Evolutionary conservation across 225 moss, liverwort and hornwort species (phyloP).

Genomic region (Marchantia polymorpha): DNA sequence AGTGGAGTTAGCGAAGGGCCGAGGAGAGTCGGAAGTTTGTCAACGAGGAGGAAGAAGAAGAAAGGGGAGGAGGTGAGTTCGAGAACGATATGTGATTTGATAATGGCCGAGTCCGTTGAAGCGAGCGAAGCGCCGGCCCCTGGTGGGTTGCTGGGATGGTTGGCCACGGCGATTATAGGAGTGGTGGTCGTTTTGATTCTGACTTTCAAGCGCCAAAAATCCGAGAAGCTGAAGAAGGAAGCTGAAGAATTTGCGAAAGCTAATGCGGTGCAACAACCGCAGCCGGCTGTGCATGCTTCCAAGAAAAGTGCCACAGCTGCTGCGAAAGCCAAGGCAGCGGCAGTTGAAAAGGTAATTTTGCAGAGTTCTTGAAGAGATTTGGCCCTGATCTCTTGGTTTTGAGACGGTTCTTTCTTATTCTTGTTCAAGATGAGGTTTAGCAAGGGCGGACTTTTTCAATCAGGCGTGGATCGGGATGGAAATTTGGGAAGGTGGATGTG

Average conservation of each 20-base stretch:
- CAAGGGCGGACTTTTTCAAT: neutral
- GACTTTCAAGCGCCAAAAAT: conserved; percentile 21
- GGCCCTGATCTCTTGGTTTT: neutral
- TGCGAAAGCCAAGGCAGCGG: conserved; percentile 38
- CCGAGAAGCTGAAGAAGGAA: conserved; percentile 22
- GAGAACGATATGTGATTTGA: conserved; percentile 34
- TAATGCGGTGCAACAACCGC: neutral
- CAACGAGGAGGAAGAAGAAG: neutral
- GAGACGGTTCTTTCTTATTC: neutral
- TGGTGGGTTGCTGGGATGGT: conserved; percentile 9
- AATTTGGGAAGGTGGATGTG: neutral
- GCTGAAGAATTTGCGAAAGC: conserved; percentile 19
- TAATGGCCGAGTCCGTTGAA: conserved; percentile 34
- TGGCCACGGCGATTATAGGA: conserved; percentile 29
- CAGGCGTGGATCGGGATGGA: neutral
- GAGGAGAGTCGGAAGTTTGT: too few relatives aligned
- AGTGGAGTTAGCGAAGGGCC: neutral
- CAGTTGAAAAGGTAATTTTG: conserved; percentile 37
- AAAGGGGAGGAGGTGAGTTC: neutral
- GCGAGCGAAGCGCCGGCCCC: conserved; percentile 2
- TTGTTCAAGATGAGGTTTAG: neutral
- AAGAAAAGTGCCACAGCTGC: conserved; percentile 31
- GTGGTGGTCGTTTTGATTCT: conserved; percentile 17
- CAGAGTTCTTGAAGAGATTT: neutral
- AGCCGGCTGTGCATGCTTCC: conserved; percentile 24